Evolutionary conservation across 768 basidiomycete genomes (phyloP), one percentile per base, ranked within the genome.

Genomic region (Auricularia cornea): DNA sequence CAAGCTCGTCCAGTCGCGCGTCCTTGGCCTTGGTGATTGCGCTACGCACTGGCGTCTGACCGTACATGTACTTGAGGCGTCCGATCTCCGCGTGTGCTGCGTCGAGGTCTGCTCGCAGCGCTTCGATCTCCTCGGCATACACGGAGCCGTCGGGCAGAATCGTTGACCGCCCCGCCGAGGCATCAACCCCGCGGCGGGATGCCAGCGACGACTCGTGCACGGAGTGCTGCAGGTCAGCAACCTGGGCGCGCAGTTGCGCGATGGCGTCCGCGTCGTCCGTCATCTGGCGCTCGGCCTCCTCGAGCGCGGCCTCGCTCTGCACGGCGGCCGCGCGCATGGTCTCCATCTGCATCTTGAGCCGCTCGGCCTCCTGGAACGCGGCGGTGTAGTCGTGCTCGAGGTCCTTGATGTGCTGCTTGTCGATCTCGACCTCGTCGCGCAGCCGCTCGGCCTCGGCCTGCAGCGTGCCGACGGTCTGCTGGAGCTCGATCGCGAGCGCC

Each of bases 11-110:
- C 54, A 94, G 86, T 72, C 84, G 86, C 31, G 83, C 76, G 54
- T 94, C 89, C 68, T 87, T 88, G 20, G 87, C 88, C 65, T 83
- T 84, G 28, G 90, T 88, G 63, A 94, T 83, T 0, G 92, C 89
- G 68, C 87, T 88, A 14, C 86, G 81, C 61, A 85, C 86, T 18
- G 88, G 89, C 23, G 87, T 90, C 66, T 90, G 87, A 32, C 80
- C 81, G 52, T 93, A 76, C 33, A 89, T 70, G 0, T 83, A 79
- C n/a, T 80, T 82, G 51, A 94, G 75, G 41, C 83, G 81, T 0
- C 86, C 87, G 63, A 92, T 87, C 72, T 93, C 90, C 69, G 76
- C 83, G 70, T 91, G 79, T 0, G 92, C 91, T 1, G 83, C 80
- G 63, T 91, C 89, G 51, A 94, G 81, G 68, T 93, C 91, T 2